Percentiles rank a stretch among this genome's conserved stretches.
Evolutionary conservation across 139 green algal species (phyloP).

Genomic region (Chlamydomonas urium): DNA sequence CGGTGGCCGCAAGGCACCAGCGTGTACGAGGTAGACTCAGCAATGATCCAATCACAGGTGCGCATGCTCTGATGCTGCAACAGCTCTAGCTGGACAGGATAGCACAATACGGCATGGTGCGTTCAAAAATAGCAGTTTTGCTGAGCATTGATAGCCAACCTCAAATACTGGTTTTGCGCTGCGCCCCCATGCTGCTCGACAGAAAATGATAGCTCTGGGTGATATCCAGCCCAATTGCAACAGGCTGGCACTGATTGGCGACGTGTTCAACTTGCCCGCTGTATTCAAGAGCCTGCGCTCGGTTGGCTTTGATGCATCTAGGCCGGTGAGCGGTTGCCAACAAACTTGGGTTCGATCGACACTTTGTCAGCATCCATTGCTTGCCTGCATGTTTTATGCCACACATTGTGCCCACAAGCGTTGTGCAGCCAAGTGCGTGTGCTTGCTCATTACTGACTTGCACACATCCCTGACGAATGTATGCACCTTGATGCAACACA

Average conservation of each 20-base stretch:
- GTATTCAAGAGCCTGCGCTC: slow-evolving; percentile 14
- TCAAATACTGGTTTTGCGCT: neutral
- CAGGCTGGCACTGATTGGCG: slow-evolving; percentile 22
- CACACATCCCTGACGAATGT: too few relatives aligned
- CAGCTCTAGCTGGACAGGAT: too few relatives aligned
- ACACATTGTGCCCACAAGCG: too few relatives aligned
- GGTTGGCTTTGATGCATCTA: slow-evolving; percentile 10
- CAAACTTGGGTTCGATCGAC: too few relatives aligned
- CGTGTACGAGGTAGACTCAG: slow-evolving; percentile 32
- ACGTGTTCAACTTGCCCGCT: slow-evolving; percentile 20
- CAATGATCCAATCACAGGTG: slow-evolving; percentile 33
- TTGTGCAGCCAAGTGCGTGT: too few relatives aligned
- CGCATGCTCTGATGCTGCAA: neutral
- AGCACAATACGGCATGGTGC: too few relatives aligned
- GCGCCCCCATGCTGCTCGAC: neutral
- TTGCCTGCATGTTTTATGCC: too few relatives aligned
- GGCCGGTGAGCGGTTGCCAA: too few relatives aligned
- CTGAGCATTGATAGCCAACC: neutral
- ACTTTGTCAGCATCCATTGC: too few relatives aligned
- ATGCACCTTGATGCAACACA: too few relatives aligned
- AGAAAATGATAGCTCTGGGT: slow-evolving; percentile 11
- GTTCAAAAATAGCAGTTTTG: neutral
- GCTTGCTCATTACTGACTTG: too few relatives aligned
- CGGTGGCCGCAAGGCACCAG: slow-evolving; percentile 16
- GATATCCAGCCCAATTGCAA: slow-evolving; percentile 24